Base-by-base conservation (phyloP, 2,329 filamentous ascomycete species). In the Coleophoma crateriformis region DNA sequence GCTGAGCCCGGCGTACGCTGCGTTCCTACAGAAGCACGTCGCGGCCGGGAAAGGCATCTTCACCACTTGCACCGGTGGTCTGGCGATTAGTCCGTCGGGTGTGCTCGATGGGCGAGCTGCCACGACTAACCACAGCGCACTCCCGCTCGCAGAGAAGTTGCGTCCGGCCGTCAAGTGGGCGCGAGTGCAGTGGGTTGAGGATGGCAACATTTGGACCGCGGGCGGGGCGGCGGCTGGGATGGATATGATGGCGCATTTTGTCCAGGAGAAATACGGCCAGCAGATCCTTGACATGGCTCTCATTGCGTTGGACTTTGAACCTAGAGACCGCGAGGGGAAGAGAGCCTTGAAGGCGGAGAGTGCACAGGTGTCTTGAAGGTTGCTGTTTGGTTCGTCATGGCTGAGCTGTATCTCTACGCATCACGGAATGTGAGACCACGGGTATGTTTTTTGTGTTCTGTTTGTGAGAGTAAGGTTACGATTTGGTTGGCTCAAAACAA, bases 191-290 rank as follows among this genome's bases (percentile, higher is more conserved):
- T 76, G 72, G 71, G 60, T 74, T 48, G 50, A 69, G 1, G 71
- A 75, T 45, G 68, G 64, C 1, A 73, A 74, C 35, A 64, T 75
- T 32, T 76, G 73, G 73, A 76, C 73, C 2, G 68, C 67, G 0
- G 66, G 66, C 1, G 73, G 73, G 13, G 70, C 73, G 0, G 58
- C 69, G 14, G 71, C 73, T 5, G 73, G 72, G 0, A 75, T 74
- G 60, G 61, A 63, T 51, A 63, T 63, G 61, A 53, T 63, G 34
- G 54, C 58, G 11, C 41, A 56, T 27, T 63, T 60, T 59, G 52
- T 62, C 4, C 54, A 48, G 14, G 35, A 57, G 50, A 56, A 54
- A 34, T 61, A 51, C 53, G 56, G 52, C 2, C 41, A 50, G 48
- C 56, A 61, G 17, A 4, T 63, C 37, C 51, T 50, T 3, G 51